These are phyloP conservation scores for Lolium multiflorum DNA, from an alignment of 176 grass and related monocot genomes.

Conservation along the genomic window DNA sequence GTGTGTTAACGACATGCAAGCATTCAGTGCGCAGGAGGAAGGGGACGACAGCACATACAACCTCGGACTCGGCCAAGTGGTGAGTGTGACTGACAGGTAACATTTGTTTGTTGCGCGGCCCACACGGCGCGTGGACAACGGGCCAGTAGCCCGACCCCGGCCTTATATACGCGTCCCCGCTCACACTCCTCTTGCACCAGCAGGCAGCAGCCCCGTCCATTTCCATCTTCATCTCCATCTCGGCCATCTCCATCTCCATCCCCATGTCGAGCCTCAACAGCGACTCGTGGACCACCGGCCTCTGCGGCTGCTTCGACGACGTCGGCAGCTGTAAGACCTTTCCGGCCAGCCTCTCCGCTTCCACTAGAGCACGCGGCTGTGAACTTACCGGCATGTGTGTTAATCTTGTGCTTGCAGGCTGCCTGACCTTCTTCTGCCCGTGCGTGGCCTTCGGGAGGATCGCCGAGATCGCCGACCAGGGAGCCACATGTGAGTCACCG, in stretches of 20 bases:
- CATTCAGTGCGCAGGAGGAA: not conserved
- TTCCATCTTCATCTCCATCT: not conserved
- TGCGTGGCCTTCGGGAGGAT: constrained; percentile 74
- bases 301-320: constrained; percentile 68
- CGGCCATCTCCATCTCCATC: not conserved
- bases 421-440: constrained; percentile 66
- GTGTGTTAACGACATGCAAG: too few relatives aligned
- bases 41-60: not conserved
- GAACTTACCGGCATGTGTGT: too few relatives aligned
- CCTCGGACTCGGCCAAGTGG: not conserved
- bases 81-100: not conserved
- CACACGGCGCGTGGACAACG: not conserved
- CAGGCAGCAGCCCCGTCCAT: not conserved
- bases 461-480: constrained; percentile 50
- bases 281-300: constrained; percentile 64
- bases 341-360: not conserved
- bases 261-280: constrained; percentile 28
- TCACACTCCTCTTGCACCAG: not conserved
- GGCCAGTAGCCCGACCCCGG: not conserved
- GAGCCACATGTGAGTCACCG: constrained; percentile 43
- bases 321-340: constrained; percentile 50
- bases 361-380: not conserved
- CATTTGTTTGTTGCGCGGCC: not conserved
- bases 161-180: not conserved
- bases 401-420: constrained; percentile 41